phyloP scores from a whole-genome alignment of 768 basidiomycete genomes.

The Russula virescens region DNA sequence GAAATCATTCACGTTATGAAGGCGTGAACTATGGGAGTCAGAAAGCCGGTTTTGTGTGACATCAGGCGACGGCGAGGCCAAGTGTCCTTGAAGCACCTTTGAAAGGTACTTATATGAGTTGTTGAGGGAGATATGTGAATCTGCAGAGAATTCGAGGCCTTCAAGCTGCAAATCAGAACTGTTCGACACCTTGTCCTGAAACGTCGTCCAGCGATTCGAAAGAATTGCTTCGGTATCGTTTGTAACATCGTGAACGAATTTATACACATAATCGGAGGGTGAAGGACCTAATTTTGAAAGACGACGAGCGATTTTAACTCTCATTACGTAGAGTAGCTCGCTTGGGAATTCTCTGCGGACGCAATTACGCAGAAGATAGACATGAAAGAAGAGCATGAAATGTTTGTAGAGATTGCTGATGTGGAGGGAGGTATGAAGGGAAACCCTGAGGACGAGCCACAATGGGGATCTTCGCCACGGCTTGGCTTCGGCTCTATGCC shows the following conservation, averaged over 20 bases:
- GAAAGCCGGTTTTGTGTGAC: neutral
- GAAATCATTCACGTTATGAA: neutral
- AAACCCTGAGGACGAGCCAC: constrained; percentile 46
- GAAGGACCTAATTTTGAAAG: constrained; percentile 19
- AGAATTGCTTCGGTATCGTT: neutral
- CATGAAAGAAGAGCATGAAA: constrained; percentile 41
- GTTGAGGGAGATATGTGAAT: constrained; percentile 3
- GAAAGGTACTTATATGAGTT: neutral
- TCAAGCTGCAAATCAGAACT: neutral
- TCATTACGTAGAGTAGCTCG: constrained; percentile 31
- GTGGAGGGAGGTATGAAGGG: constrained; percentile 31
- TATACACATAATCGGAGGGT: constrained; percentile 5
- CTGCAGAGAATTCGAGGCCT: neutral
- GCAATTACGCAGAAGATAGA: constrained; percentile 3
- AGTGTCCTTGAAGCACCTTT: neutral
- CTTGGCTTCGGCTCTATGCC: neutral
- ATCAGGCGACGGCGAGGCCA: neutral
- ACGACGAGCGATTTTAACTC: constrained; percentile 27
- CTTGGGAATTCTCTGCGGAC: constrained; percentile 28
- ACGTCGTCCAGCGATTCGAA: neutral
- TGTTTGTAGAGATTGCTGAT: constrained; percentile 36
- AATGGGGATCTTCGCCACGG: constrained; percentile 48
- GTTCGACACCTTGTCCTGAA: neutral
- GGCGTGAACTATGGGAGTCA: neutral
- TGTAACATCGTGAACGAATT: neutral